These are phyloP conservation scores for Dissophora globulifera DNA, from an alignment of 192 early-diverging fungal genomes.

Conservation along the genomic window DNA sequence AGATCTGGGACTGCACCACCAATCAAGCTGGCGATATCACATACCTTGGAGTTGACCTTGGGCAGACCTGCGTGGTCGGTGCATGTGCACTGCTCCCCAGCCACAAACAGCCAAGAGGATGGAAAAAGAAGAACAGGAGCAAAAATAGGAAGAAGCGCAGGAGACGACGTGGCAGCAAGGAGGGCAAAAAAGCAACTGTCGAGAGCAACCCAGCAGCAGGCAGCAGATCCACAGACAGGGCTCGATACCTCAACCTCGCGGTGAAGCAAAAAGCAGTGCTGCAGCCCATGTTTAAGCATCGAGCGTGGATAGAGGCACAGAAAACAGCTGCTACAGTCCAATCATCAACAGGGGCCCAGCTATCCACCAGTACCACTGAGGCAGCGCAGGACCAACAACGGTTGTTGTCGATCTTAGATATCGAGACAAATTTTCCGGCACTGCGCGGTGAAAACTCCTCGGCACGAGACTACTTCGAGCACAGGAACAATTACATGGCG, in stretches of 20 bases:
- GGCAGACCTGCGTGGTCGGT: background rate
- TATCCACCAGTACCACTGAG: background rate
- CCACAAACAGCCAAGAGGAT: background rate
- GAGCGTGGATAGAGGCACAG: constrained; percentile 12
- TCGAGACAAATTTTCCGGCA: constrained; percentile 3
- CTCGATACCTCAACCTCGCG: constrained; percentile 12
- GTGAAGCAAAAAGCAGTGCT: constrained; percentile 22
- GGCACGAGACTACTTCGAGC: too few relatives aligned
- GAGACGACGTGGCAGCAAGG: too few relatives aligned
- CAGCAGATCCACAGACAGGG: background rate
- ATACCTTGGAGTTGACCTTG: background rate
- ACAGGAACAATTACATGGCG: too few relatives aligned
- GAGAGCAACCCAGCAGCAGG: background rate
- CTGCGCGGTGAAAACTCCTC: constrained; percentile 3
- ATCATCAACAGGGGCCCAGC: too few relatives aligned
- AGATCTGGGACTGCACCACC: background rate
- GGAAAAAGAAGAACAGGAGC: too few relatives aligned
- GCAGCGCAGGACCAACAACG: too few relatives aligned
- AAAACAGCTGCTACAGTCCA: too few relatives aligned
- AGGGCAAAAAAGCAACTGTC: background rate
- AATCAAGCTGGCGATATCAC: background rate
- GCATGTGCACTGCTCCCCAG: background rate
- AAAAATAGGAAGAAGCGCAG: too few relatives aligned
- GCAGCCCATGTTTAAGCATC: constrained; percentile 12
- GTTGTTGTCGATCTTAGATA: constrained; percentile 4